Conservation (phyloP, 208 protist species). For the Crithidia brevicula region DNA sequence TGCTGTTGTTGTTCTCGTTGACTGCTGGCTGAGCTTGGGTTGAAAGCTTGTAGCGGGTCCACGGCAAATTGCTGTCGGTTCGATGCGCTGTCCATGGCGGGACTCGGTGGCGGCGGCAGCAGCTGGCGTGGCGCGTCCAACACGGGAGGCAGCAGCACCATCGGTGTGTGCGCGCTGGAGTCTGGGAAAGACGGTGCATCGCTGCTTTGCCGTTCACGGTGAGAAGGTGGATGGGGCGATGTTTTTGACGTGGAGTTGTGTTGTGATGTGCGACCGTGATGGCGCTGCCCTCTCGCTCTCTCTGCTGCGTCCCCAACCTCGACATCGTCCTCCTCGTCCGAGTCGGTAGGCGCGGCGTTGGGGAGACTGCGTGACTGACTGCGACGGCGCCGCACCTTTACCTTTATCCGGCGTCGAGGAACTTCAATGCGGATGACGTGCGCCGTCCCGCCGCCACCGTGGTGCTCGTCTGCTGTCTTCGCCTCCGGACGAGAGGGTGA, state of each 20-base stretch:
- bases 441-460: neutral
- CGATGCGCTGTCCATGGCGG: constrained; percentile 7
- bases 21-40: neutral
- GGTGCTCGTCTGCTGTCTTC: neutral
- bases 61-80: constrained; percentile 18
- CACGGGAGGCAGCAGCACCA: constrained; percentile 6
- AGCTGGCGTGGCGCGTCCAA: neutral
- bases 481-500: neutral
- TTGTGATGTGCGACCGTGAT: no score
- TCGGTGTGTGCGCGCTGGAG: neutral
- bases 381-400: constrained; percentile 28
- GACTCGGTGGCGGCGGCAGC: constrained; percentile 26
- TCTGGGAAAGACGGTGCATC: neutral
- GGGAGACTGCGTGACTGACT: constrained; percentile 13
- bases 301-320: neutral
- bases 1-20: neutral
- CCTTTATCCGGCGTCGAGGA: constrained; percentile 20
- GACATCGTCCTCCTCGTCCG: neutral
- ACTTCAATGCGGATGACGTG: constrained; percentile 14
- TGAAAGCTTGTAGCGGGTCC: constrained; percentile 18
- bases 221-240: no score
- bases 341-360: neutral
- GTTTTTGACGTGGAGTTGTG: no score
- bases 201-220: constrained; percentile 2
- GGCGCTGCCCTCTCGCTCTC: neutral